Base-by-base conservation (phyloP, 768 basidiomycete species). In the Amanita subjunquillea region DNA sequence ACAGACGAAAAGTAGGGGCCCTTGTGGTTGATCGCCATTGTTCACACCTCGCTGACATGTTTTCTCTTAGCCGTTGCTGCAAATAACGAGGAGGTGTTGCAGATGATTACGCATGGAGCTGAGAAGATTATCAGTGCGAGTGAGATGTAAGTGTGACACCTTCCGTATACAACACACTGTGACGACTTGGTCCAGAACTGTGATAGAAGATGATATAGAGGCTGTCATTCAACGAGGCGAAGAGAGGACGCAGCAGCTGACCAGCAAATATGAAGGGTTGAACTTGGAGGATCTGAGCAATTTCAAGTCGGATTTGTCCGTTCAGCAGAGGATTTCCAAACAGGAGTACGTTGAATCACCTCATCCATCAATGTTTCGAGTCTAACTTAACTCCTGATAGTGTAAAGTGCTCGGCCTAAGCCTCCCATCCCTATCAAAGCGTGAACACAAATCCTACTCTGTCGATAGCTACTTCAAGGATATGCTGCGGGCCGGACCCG, bases 51-150 rank as follows among this genome's bases (percentile, higher is more conserved):
- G 27, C 47, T 58, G 29, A 56, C 50, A n/a, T 37, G 29, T 30
- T 44, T 25, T 45, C 30, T 34, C 10, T 37, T 13, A 46, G n/a
- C 60, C 85, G 92, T 89, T 50, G 92, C 89, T 45, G 86, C 90
- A 13, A 89, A 83, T 65, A 98, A 98, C 71, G 95, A 98, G 45
- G 95, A 98, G 54, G 73, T 99, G 12, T 70, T 98, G 34, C 93
- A 98, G n/a, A 99, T 98, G 92, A 98, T 99, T 54, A 85, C 93
- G 5, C n/a, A n/a, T n/a, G n/a, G n/a, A n/a, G n/a, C n/a, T n/a
- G n/a, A n/a, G n/a, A n/a, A n/a, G n/a, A n/a, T n/a, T n/a, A n/a
- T n/a, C n/a, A n/a, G n/a, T n/a, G n/a, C n/a, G n/a, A n/a, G n/a
- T n/a, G n/a, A n/a, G n/a, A n/a, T n/a, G n/a, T n/a, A n/a, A n/a